Percentiles rank a stretch among this genome's conserved stretches.
Conservation (phyloP, 208 protist species). For the Trypanosoma mega region DNA sequence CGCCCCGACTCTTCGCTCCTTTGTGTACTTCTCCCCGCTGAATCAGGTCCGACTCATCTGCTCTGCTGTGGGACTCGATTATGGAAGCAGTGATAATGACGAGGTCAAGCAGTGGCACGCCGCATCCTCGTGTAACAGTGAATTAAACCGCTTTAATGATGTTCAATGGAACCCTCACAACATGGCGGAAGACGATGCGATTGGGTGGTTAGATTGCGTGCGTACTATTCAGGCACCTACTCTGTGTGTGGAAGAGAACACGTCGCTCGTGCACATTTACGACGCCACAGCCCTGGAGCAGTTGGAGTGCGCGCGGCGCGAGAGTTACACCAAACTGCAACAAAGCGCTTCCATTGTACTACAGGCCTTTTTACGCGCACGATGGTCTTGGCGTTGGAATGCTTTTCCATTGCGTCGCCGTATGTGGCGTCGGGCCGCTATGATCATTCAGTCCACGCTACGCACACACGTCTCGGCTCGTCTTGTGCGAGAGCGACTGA, state of each 20-base stretch:
- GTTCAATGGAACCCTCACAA: too few relatives aligned
- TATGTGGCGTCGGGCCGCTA: neutral
- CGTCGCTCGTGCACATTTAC: conserved; percentile 7
- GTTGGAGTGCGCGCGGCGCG: neutral
- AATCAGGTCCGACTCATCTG: conserved; percentile 23
- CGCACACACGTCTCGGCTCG: neutral
- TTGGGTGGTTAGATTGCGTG: too few relatives aligned
- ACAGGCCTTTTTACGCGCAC: conserved; percentile 22
- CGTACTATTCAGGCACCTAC: too few relatives aligned
- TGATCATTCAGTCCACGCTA: conserved; percentile 2
- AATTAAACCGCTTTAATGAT: too few relatives aligned
- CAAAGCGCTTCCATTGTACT: conserved; percentile 8
- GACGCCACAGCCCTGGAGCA: conserved; percentile 10
- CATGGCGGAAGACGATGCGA: too few relatives aligned
- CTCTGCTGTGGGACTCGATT: conserved; percentile 12
- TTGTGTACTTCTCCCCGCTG: conserved; percentile 9
- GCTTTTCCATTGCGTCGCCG: conserved; percentile 15
- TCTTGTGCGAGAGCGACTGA: too few relatives aligned
- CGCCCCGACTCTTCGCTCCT: conserved; percentile 2
- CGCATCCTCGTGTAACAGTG: too few relatives aligned
- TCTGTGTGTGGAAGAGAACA: conserved; percentile 1
- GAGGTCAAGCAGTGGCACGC: neutral
- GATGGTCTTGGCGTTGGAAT: conserved; percentile 25
- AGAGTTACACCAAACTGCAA: neutral
- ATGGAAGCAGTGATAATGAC: neutral